Base-by-base conservation (phyloP, 768 basidiomycete genomes). In the Grammothele lineata region DNA sequence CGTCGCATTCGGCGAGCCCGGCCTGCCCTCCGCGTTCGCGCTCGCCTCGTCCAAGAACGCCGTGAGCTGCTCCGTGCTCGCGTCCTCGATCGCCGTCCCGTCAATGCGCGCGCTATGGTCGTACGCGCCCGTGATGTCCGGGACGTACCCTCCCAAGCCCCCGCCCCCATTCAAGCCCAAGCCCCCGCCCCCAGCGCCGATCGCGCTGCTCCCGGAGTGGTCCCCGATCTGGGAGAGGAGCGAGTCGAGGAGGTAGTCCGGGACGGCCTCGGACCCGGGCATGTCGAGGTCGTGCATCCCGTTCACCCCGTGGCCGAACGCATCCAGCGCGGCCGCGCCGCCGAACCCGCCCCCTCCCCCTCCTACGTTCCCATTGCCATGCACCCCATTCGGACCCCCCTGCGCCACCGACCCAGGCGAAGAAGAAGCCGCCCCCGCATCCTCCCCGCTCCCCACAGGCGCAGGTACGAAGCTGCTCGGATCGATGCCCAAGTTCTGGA, bases 401-500 rank as follows among this genome's bases (percentile, higher is more conserved):
- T 8, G 12, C 7, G 7, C 6, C 17, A 22, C 18, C 17, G 8
- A 37, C 8, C 17, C 40, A 2, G 25, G 14, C 23, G 30, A 21
- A 3, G 35, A 18, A 36, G 35, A 17, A 8, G 15, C 35, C 8
- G 27, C 27, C n/a, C n/a, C n/a, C n/a, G n/a, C n/a, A n/a, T n/a
- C n/a, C n/a, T n/a, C n/a, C n/a, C n/a, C n/a, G 34, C 11, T 33
- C 5, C 43, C 36, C 19, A 37, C 40, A 4, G 38, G 51, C 26
- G 50, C 5, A 1, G 45, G 43, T 4, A 62, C 57, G 30, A 75
- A 53, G 9, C 66, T 27, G 10, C 39, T 48, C 17, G 81, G 70
- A 59, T 89, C 84, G 39, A 87, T 62, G 6, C 85, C 86, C 37
- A 91, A 74, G 39, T 76, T 76, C 52, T 85, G 73, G 24, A 92